Conservation (phyloP, 768 basidiomycete species). For the Russula sp. region DNA sequence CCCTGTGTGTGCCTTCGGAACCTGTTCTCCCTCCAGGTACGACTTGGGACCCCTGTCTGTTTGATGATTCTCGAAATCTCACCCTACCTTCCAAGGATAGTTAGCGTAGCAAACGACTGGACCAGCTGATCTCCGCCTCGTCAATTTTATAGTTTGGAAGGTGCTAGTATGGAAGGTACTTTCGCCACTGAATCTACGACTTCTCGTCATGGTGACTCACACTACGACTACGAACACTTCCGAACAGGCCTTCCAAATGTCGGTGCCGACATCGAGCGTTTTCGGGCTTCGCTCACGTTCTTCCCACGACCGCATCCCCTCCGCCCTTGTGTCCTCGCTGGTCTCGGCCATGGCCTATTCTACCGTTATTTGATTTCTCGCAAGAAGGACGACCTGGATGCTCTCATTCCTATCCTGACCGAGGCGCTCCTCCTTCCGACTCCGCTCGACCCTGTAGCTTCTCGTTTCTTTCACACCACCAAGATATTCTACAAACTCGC, state of each 20-base stretch:
- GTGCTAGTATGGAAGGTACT: background rate
- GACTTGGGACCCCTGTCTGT: background rate
- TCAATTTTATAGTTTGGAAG: background rate
- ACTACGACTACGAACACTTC: background rate
- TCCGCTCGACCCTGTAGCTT: background rate
- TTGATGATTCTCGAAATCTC: background rate
- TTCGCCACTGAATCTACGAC: background rate
- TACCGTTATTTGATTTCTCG: background rate
- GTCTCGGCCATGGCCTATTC: background rate
- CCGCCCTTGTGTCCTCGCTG: background rate
- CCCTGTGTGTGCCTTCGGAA: too few relatives aligned
- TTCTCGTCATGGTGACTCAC: background rate
- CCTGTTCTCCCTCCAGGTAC: too few relatives aligned
- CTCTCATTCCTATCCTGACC: background rate
- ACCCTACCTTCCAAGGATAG: background rate
- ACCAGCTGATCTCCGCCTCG: background rate
- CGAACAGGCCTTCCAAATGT: background rate
- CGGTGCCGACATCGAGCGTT: background rate
- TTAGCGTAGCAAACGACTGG: background rate
- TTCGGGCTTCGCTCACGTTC: background rate
- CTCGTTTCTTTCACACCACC: background rate
- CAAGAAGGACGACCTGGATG: background rate
- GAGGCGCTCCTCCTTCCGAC: slow-evolving; percentile 6
- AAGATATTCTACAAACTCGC: slow-evolving; percentile 5
- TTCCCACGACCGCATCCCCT: background rate